Percentiles rank a stretch among this genome's conserved stretches.
phyloP scores from a whole-genome alignment of 1,284 basidiomycete species.

The Fomitopsis betulina region DNA sequence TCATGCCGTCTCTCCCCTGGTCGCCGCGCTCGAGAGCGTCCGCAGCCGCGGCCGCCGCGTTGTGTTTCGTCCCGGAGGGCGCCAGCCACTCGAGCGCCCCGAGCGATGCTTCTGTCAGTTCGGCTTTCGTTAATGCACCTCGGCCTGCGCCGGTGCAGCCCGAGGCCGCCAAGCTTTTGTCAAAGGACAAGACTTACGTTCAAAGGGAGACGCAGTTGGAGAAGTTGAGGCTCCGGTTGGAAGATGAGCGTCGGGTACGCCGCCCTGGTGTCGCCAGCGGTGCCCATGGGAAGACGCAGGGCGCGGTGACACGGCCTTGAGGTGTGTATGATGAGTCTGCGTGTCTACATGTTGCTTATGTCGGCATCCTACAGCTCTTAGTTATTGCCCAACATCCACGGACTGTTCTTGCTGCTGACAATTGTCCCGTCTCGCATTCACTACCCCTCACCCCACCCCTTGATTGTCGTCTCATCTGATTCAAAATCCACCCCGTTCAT shows the following conservation, averaged over 20 bases:
- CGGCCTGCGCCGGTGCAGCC: slow-evolving; percentile 8
- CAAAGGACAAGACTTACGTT: slow-evolving; percentile 39
- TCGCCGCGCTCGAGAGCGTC: slow-evolving; percentile 21
- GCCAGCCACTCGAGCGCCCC: slow-evolving; percentile 21
- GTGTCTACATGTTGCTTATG: background rate
- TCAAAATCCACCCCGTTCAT: background rate
- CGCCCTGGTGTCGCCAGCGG: background rate
- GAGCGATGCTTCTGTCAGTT: slow-evolving; percentile 13
- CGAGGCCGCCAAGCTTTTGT: slow-evolving; percentile 7
- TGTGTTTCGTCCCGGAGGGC: slow-evolving; percentile 24
- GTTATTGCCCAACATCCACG: background rate
- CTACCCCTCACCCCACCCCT: background rate
- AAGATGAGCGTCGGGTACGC: slow-evolving; percentile 31
- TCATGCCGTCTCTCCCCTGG: slow-evolving; percentile 52
- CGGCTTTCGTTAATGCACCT: slow-evolving; percentile 15
- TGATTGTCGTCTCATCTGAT: background rate
- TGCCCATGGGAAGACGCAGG: background rate
- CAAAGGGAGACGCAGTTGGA: slow-evolving; percentile 60
- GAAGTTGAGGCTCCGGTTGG: slow-evolving; percentile 50
- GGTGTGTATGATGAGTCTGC: background rate
- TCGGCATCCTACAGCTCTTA: background rate
- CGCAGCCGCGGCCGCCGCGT: slow-evolving; percentile 19
- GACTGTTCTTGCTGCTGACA: background rate
- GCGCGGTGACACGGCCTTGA: slow-evolving; percentile 3
- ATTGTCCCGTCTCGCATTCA: background rate